Base-by-base conservation (phyloP, 1,284 basidiomycete genomes). In the Cystobasidium slooffiae region DNA sequence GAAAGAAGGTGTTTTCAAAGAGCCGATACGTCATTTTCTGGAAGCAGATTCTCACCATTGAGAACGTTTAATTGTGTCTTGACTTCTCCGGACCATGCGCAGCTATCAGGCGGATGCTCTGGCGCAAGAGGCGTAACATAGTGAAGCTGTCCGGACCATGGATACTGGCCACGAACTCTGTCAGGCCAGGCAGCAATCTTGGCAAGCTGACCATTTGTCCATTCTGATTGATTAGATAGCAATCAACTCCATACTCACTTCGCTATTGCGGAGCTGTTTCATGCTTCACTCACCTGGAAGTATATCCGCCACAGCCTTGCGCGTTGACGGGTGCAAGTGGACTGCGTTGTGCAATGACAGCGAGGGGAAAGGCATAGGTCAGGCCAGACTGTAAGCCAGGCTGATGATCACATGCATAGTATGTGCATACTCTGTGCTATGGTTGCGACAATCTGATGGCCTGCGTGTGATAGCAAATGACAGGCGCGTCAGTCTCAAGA, bases 111-210 rank as follows among this genome's bases (percentile, higher is more conserved):
- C 4, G 83, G 82, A 47, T 79, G 76, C 49, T 84, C 82, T 1
- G 65, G 65, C 46, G 78, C 78, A 0, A 79, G 61, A 6, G 80
- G 80, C 18, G 79, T 80, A 51, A 81, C 78, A 56, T 84, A 84
- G 69, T 83, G 83, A 41, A 83, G 76, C 56, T 78, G 75, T 5
- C 79, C 78, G 22, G 79, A 79, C 82, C 82, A 84, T 6, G 81
- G 81, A 41, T 79, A 81, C 16, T 78, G 78, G 16, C 61, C 76
- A 18, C 80, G 76, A 47, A 83, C 77, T 6, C 78, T 77, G 67
- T 84, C 80, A 4, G 83, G 78, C 83, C 83, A 84, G 1, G 78
- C 68, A 5, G 83, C 80, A n/a, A 83, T 75, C 12, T 79, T 78
- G 0, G 82, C 82, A 8, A 84, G 77, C 63, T 83, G 80, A 20